Conservation (phyloP, 2,329 filamentous ascomycete species). For the Pseudocercospora macadamiae region DNA sequence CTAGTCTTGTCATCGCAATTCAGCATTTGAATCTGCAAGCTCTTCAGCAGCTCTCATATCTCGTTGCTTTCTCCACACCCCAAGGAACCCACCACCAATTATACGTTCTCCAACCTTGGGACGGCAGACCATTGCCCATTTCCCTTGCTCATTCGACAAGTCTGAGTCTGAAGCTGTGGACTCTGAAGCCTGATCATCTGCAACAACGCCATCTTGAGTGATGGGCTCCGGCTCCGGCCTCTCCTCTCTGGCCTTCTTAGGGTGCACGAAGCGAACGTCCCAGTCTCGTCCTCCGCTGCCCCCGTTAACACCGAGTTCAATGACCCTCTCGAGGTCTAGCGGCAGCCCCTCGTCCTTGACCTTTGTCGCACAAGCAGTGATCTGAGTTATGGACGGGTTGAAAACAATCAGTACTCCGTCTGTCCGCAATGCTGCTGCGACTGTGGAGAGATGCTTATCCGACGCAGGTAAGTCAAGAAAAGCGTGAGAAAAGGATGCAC, state of each 20-base stretch:
- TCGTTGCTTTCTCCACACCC: constrained; percentile 41
- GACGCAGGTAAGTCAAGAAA: constrained; percentile 74
- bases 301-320: constrained; percentile 59
- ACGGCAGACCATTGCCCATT: constrained; percentile 39
- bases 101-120: constrained; percentile 45
- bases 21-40: too few relatives aligned
- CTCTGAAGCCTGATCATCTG: neutral
- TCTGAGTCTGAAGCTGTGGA: neutral
- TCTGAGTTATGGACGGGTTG: constrained; percentile 77
- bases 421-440: constrained; percentile 62
- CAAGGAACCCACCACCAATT: constrained; percentile 44
- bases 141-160: neutral
- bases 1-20: neutral
- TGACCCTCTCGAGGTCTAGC: constrained; percentile 60
- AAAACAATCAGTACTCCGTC: constrained; percentile 71
- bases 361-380: constrained; percentile 63
- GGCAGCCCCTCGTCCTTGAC: constrained; percentile 60
- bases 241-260: constrained; percentile 27
- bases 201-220: constrained; percentile 4
- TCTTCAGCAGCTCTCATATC: constrained; percentile 8
- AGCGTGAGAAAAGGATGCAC: constrained; percentile 67
- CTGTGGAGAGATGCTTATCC: constrained; percentile 54
- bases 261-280: constrained; percentile 61
- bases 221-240: constrained; percentile 4
- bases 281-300: constrained; percentile 63